Base-by-base conservation (phyloP, 495 filamentous ascomycete species). In the Echria macrotheca region DNA sequence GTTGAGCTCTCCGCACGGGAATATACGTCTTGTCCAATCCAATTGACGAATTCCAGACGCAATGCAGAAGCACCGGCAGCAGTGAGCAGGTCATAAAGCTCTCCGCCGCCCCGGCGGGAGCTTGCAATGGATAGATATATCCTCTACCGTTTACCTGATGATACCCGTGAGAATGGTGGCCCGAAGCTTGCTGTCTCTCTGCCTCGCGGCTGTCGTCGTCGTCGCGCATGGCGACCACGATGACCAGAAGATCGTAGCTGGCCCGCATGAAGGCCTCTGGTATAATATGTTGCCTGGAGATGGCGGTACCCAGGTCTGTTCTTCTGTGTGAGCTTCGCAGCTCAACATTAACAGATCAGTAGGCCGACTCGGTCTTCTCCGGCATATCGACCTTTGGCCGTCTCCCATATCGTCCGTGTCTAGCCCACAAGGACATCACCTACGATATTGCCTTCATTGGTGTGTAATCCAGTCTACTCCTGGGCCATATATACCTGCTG, bases 391-490 rank as follows among this genome's bases (percentile, higher is more conserved):
- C 84, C 44, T 95, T 91, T 68, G 89, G 85, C 22, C 89, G 91
- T 60, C 72, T 91, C 26, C 82, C 81, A 35, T 82, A 89, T 53
- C 73, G 78, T 22, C 84, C 84, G 35, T 93, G 89, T 56, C 76
- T 95, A 1, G 76, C 77, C 43, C 73, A 81, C 49, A 80, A 81
- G 3, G 72, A 83, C 25, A 75, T 76, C 40, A 62, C 68, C 37
- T 93, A 86, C 55, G 89, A 95, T 59, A 88, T 95, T 49, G 89
- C 79, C 18, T 80, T 95, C 47, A 81, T 95, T 40, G 89, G 89
- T 43, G 83, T 81, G 67, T 84, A 80, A 57, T 83, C 76, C 5
- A 78, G 77, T 25, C 78, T 5, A 17, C 37, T 28, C 5, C 11
- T 44, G 23, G 1, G 9, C 15, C 5, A 47, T 52, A n/a, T 60